phyloP scores from a whole-genome alignment of 75 land plant species.

The Azolla pinnata region DNA sequence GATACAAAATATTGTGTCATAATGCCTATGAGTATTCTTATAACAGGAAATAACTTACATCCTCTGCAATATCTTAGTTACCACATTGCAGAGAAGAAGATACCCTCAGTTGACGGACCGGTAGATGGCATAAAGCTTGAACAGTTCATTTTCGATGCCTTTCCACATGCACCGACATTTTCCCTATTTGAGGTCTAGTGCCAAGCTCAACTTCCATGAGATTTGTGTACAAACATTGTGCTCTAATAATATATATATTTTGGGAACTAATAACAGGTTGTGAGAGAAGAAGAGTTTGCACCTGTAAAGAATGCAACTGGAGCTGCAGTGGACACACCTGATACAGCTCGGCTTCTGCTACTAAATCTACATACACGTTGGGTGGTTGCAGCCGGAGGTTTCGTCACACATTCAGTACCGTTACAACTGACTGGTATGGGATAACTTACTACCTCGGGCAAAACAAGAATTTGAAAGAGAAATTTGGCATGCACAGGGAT shows the following conservation, averaged over 20 bases:
- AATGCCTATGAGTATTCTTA: too few species aligned
- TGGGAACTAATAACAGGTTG: conserved; percentile 25
- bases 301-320: conserved; percentile 91
- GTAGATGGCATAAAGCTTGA: conserved; percentile 62
- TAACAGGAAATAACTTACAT: background rate
- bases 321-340: conserved; percentile 64
- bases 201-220: background rate
- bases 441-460: too few species aligned
- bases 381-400: conserved; percentile 87
- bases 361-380: conserved; percentile 76
- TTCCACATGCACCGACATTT: conserved; percentile 67
- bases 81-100: conserved; percentile 71
- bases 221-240: background rate
- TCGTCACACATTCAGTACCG: conserved; percentile 74
- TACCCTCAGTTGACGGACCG: conserved; percentile 58
- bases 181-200: conserved; percentile 69
- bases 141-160: conserved; percentile 78
- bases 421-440: conserved; percentile 68
- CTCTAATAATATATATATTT: background rate
- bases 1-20: too few species aligned
- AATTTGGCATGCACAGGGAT: too few species aligned
- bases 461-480: too few species aligned
- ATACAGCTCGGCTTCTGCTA: conserved; percentile 60
- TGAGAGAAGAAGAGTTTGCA: conserved; percentile 88
- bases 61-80: conserved; percentile 16